These are phyloP conservation scores for Phytophthora sojae DNA, from an alignment of 352 stramenopile species.

Conservation along the genomic window DNA sequence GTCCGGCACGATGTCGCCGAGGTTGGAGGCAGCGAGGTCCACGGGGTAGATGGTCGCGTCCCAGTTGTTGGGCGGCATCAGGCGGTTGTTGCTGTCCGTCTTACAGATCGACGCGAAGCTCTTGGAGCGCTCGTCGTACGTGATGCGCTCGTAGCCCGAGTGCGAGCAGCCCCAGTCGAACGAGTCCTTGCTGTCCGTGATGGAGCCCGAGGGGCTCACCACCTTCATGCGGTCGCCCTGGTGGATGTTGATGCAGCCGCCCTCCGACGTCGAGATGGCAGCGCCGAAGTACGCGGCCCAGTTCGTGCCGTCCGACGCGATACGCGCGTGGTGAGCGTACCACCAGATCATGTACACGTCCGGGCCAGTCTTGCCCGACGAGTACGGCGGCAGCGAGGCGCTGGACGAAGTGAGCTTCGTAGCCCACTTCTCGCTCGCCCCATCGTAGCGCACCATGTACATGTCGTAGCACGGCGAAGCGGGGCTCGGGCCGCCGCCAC, in stretches of 20 bases:
- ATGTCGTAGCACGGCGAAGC: constrained; percentile 58
- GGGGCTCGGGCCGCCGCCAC: constrained; percentile 34
- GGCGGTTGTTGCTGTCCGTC: no score
- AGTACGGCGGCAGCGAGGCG: constrained; percentile 55
- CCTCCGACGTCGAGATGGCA: constrained; percentile 48
- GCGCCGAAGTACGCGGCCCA: constrained; percentile 65
- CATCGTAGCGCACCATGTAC: constrained; percentile 62
- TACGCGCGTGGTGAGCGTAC: constrained; percentile 64
- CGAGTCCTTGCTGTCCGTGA: constrained; percentile 39
- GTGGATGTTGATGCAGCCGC: constrained; percentile 70
- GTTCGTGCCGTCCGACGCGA: constrained; percentile 58
- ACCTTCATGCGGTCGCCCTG: constrained; percentile 69
- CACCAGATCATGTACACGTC: constrained; percentile 67
- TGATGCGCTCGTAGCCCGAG: no score
- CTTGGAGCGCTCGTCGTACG: no score
- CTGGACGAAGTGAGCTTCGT: constrained; percentile 65
- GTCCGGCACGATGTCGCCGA: no score
- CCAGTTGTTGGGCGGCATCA: no score
- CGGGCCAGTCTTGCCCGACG: constrained; percentile 36
- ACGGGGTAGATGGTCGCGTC: no score
- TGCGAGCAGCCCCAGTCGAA: constrained; percentile 56
- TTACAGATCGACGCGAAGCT: no score
- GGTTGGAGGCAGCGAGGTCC: no score
- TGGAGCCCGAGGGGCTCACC: constrained; percentile 34
- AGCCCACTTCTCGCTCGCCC: constrained; percentile 51